Percentiles rank a stretch among this genome's conserved stretches.
phyloP scores from a whole-genome alignment of 768 basidiomycete species.

The Lepiota subincarnata region DNA sequence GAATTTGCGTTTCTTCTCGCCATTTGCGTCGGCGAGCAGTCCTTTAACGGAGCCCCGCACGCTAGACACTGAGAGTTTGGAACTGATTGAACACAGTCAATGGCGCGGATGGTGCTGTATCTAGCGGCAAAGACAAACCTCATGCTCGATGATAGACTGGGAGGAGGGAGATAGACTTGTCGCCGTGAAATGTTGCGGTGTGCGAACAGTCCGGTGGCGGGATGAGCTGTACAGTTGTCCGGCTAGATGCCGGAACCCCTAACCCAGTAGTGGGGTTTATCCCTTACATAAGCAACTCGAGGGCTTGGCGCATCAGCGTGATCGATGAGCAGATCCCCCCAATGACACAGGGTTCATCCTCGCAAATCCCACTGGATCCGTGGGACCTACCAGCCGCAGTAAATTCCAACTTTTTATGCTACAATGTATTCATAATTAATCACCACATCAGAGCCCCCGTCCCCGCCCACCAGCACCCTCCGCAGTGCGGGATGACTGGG shows the following conservation, averaged over 20 bases:
- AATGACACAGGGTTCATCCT: constrained; percentile 7
- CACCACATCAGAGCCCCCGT: background rate
- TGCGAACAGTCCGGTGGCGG: constrained; percentile 9
- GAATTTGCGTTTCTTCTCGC: constrained; percentile 91
- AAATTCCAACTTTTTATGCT: background rate
- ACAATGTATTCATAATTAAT: background rate
- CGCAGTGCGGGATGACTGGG: constrained; percentile 51
- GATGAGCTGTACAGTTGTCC: constrained; percentile 10
- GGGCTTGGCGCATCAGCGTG: background rate
- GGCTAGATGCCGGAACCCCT: too few species aligned
- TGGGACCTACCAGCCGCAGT: constrained; percentile 8
- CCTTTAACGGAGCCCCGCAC: constrained; percentile 98
- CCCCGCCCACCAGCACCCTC: constrained; percentile 12
- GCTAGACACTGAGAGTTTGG: constrained; percentile 98
- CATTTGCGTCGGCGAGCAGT: constrained; percentile 75
- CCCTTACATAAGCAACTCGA: constrained; percentile 1
- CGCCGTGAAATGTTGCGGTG: background rate
- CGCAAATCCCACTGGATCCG: constrained; percentile 1
- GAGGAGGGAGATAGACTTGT: constrained; percentile 13
- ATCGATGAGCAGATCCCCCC: background rate
- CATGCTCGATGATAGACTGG: constrained; percentile 22
- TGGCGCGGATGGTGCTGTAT: background rate
- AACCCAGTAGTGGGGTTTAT: background rate
- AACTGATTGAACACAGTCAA: constrained; percentile 26
- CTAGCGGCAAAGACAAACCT: constrained; percentile 17